phyloP scores from a whole-genome alignment of 1,284 basidiomycete species.

The Cutaneotrichosporon cavernicola region DNA sequence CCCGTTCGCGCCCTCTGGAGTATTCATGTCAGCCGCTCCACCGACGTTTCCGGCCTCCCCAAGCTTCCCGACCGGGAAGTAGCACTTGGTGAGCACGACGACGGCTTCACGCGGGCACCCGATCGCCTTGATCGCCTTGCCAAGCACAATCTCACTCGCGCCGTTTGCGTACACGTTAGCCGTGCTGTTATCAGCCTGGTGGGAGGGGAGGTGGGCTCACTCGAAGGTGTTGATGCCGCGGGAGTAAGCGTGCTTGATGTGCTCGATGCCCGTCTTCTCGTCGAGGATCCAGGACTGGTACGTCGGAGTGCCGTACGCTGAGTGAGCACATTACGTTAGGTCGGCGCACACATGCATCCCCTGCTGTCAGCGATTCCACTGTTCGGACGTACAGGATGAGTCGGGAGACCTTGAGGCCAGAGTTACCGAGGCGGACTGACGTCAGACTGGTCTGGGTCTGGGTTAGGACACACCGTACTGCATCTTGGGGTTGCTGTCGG shows the following conservation, averaged over 20 bases:
- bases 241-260: constrained; percentile 48
- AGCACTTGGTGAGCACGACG: constrained; percentile 70
- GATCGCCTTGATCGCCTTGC: constrained; percentile 72
- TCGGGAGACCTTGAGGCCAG: constrained; percentile 44
- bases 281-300: constrained; percentile 43
- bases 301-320: constrained; percentile 37
- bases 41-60: constrained; percentile 12
- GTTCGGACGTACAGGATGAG: constrained; percentile 40
- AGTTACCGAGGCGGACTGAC: constrained; percentile 41
- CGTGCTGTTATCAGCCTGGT: constrained; percentile 27
- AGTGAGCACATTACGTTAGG: neutral
- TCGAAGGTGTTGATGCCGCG: constrained; percentile 48
- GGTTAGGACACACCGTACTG: constrained; percentile 16
- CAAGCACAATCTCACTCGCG: constrained; percentile 64
- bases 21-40: constrained; percentile 1
- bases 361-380: constrained; percentile 19
- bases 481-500: constrained; percentile 13
- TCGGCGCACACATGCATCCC: constrained; percentile 37
- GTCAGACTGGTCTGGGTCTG: constrained; percentile 1
- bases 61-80: constrained; percentile 25
- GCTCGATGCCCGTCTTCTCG: constrained; percentile 45
- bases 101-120: constrained; percentile 70
- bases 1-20: constrained; percentile 52
- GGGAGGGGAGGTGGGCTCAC: constrained; percentile 22
- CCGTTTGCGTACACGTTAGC: constrained; percentile 58